Percentiles rank a stretch among this genome's conserved stretches.
These are phyloP conservation scores for Decorospora gaudefroyi DNA, from an alignment of 2,329 filamentous ascomycete genomes.

Conservation along the genomic window DNA sequence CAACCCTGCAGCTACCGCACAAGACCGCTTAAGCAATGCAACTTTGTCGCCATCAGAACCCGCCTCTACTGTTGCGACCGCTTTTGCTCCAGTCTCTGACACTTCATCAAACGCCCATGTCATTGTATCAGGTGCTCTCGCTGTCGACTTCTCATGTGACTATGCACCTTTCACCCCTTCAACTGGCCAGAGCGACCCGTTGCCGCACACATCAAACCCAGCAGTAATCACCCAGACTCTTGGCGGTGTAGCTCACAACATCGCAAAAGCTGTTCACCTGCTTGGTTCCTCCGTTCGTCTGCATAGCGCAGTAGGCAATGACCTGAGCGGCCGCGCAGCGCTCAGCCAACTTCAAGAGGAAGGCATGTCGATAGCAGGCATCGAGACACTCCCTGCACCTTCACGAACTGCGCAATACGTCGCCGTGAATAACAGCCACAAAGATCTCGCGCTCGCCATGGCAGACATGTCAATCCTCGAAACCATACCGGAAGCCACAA, in stretches of 20 bases:
- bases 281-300: conserved; percentile 69
- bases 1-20: conserved; percentile 17
- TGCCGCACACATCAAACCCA: conserved; percentile 82
- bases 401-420: conserved; percentile 87
- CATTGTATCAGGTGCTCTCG: conserved; percentile 88
- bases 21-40: conserved; percentile 21
- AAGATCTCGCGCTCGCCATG: conserved; percentile 88
- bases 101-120: conserved; percentile 57
- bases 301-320: conserved; percentile 80
- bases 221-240: conserved; percentile 79
- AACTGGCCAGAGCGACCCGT: conserved; percentile 50
- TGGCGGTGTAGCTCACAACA: conserved; percentile 90
- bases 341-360: conserved; percentile 66
- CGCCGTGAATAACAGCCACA: conserved; percentile 80
- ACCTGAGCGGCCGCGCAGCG: conserved; percentile 75
- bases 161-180: conserved; percentile 59
- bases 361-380: conserved; percentile 66
- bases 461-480: conserved; percentile 89
- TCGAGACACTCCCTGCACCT: conserved; percentile 54
- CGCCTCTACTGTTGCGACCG: conserved; percentile 15
- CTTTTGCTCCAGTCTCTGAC: conserved; percentile 5
- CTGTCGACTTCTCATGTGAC: conserved; percentile 85
- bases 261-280: conserved; percentile 79
- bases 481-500: conserved; percentile 40
- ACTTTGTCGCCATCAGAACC: conserved; percentile 17